These are phyloP conservation scores for Cystobasidium sp. DNA, from an alignment of 1,284 basidiomycete genomes.

Conservation along the genomic window DNA sequence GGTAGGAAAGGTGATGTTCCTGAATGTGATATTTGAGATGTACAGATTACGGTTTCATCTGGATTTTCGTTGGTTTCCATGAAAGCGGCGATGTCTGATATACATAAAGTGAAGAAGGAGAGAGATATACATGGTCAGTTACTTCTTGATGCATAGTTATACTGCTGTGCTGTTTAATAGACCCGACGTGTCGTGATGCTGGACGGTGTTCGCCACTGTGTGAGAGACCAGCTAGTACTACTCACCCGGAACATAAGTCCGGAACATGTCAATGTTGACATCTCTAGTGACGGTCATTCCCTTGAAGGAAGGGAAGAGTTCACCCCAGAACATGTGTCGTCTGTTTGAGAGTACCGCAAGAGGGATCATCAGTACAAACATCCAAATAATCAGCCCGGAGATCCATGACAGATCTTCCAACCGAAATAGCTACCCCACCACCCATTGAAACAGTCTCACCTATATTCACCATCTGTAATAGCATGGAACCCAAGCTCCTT, in stretches of 20 bases:
- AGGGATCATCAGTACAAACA: slow-evolving; percentile 36
- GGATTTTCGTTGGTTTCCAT: slow-evolving; percentile 68
- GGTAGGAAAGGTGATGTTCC: slow-evolving; percentile 54
- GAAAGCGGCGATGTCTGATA: slow-evolving; percentile 40
- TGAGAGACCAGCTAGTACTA: background rate
- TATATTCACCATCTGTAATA: slow-evolving; percentile 59
- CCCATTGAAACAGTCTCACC: slow-evolving; percentile 40
- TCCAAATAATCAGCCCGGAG: background rate
- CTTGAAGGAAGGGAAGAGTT: slow-evolving; percentile 67
- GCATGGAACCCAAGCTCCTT: slow-evolving; percentile 54
- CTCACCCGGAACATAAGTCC: slow-evolving; percentile 45
- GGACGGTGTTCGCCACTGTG: background rate
- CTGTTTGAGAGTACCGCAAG: slow-evolving; percentile 11
- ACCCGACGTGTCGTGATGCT: no score
- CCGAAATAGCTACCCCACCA: background rate
- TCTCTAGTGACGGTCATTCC: slow-evolving; percentile 60
- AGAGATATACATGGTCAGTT: background rate
- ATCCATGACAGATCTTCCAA: background rate
- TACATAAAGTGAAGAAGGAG: background rate
- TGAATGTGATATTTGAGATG: slow-evolving; percentile 53
- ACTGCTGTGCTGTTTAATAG: background rate
- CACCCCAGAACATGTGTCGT: slow-evolving; percentile 58
- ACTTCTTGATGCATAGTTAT: background rate
- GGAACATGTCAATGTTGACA: slow-evolving; percentile 31
- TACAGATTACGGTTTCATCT: slow-evolving; percentile 60